Percentiles rank a stretch among this genome's conserved stretches.
Evolutionary conservation across 495 filamentous ascomycete genomes (phyloP).

Genomic region (Rhypophila decipiens): DNA sequence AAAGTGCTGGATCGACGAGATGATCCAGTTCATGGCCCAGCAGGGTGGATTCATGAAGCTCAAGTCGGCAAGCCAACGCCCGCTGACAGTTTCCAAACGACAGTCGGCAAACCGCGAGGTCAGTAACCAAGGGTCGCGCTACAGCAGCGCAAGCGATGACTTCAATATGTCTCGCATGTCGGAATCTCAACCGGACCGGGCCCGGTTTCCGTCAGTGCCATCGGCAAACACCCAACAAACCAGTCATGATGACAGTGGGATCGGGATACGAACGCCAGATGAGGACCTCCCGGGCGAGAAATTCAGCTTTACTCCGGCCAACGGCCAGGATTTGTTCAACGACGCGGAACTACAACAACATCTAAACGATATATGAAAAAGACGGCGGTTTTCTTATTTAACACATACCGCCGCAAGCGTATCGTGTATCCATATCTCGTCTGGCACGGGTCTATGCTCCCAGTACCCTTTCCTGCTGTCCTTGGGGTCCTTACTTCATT

Average conservation of each 20-base stretch:
- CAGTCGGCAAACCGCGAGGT: slow-evolving; percentile 17
- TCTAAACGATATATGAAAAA: slow-evolving; percentile 10
- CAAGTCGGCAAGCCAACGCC: slow-evolving; percentile 15
- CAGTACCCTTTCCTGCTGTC: neutral
- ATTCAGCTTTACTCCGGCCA: slow-evolving; percentile 34
- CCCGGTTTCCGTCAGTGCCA: slow-evolving; percentile 32
- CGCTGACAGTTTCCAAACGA: slow-evolving; percentile 20
- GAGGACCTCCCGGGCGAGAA: slow-evolving; percentile 51
- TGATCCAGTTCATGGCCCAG: slow-evolving; percentile 86
- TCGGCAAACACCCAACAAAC: slow-evolving; percentile 23
- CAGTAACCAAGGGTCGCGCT: slow-evolving; percentile 32
- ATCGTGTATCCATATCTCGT: too few species aligned
- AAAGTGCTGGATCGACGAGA: slow-evolving; percentile 96
- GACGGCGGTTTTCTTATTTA: too few species aligned
- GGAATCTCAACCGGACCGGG: slow-evolving; percentile 35
- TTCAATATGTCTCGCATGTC: slow-evolving; percentile 27
- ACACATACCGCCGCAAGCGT: too few species aligned
- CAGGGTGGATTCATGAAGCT: slow-evolving; percentile 81
- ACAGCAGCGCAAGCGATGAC: slow-evolving; percentile 40
- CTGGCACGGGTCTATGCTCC: neutral
- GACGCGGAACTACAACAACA: slow-evolving; percentile 21
- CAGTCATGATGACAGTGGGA: slow-evolving; percentile 63
- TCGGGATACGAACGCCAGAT: slow-evolving; percentile 57
- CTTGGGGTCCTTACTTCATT: neutral
- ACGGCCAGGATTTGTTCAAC: slow-evolving; percentile 23